Percentiles rank a stretch among this genome's conserved stretches.
phyloP scores from a whole-genome alignment of 2,329 filamentous ascomycete species.

The Xylaria sp. region DNA sequence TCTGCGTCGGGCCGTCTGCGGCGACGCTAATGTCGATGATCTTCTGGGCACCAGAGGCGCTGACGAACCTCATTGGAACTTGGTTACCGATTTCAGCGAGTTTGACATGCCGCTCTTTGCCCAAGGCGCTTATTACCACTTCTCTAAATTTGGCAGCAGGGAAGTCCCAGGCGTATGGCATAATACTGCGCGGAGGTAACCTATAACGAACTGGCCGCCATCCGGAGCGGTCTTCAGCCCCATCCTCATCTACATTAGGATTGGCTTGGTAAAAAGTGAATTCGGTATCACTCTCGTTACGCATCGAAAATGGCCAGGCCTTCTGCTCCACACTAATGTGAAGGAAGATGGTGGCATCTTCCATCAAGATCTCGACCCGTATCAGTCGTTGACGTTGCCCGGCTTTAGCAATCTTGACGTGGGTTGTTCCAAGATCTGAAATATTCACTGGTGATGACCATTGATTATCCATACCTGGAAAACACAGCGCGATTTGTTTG shows the following conservation, averaged over 20 bases:
- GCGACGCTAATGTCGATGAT: conserved; percentile 97
- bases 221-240: conserved; percentile 81
- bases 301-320: conserved; percentile 98
- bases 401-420: conserved; percentile 92
- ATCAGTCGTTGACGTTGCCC: conserved; percentile 90
- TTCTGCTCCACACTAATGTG: conserved; percentile 90
- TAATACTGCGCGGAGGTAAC: conserved; percentile 92
- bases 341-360: conserved; percentile 91
- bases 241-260: conserved; percentile 91
- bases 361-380: conserved; percentile 88
- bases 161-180: conserved; percentile 99
- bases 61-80: conserved; percentile 89
- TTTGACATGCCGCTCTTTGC: conserved; percentile 90
- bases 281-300: conserved; percentile 96
- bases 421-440: conserved; percentile 88
- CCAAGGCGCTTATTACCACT: conserved; percentile 81
- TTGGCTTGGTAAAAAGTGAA: conserved; percentile 97
- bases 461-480: conserved; percentile 92
- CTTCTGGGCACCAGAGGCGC: conserved; percentile 75
- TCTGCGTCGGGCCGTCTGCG: conserved; percentile 94
- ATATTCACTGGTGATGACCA: conserved; percentile 99
- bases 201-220: conserved; percentile 95
- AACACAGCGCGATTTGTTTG: conserved; percentile 93
- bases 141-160: conserved; percentile 97
- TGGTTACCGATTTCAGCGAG: conserved; percentile 96